Evolutionary conservation across 2,329 filamentous ascomycete species (phyloP), one percentile per base, ranked within the genome.

Genomic region (Lecanosticta acicola): DNA sequence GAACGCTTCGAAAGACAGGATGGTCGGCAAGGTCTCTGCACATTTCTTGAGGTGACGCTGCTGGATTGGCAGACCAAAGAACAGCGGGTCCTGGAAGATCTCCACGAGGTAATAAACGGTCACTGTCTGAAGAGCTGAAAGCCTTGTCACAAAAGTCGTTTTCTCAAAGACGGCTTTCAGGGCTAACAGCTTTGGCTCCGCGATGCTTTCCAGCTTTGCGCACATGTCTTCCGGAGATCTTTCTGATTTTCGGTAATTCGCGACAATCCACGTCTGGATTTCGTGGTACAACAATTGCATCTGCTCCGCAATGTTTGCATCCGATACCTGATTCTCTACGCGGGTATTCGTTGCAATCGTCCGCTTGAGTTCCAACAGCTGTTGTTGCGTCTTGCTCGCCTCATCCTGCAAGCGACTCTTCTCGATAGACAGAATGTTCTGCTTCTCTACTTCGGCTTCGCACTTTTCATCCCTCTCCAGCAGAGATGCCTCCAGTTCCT

Each of bases 221-320:
- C 51, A 50, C 33, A 63, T 43, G 21, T 59, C 56, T 11, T 48
- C 47, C 1, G 50, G 11, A 19, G 60, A 39, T n/a, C 45, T 45
- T 11, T 57, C 51, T 41, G 84, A 66, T 51, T 77, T 78, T 41
- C 84, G 74, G 54, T 84, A 87, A 60, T 84, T 78, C 19, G 78
- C 76, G 56, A 87, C 80, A 3, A 83, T 78, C 84, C 84, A 88
- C 57, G 87, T 86, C 66, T 87, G 83, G 55, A 86, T 66, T 18
- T 82, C 78, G 57, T 86, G 83, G 16, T 78, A 78, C 38, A 87
- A 63, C 46, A 76, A 72, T 40, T 54, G 52, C 71, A 85, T 78
- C 8, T 74, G 72, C 41, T 84, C 78, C 2, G 71, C 76, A 59
- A 87, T 77, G 9, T 80, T 78, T 63, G 84, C 80, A 58, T 88